Percentiles rank a stretch among this genome's conserved stretches.
Evolutionary conservation across 73 alveolate species (phyloP).

Genomic region (Halteria grandinella): DNA sequence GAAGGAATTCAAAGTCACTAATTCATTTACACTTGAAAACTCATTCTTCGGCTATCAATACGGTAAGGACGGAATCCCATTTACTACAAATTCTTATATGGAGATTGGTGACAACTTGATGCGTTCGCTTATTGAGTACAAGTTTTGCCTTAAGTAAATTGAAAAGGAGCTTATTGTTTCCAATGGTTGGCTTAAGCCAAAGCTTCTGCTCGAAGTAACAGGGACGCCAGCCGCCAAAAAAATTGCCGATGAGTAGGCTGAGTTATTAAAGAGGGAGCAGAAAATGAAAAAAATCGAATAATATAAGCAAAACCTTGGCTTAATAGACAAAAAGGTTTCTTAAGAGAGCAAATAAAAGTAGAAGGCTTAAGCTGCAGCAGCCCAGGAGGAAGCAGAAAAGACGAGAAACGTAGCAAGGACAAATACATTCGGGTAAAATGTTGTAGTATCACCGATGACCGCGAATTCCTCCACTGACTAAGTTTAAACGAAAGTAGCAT

Average conservation of each 20-base stretch:
- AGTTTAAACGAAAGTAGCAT: background rate
- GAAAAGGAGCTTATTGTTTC: conserved; percentile 45
- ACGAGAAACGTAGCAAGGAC: conserved; percentile 22
- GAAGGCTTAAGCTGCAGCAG: background rate
- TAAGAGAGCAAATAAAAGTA: background rate
- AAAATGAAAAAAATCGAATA: conserved; percentile 46
- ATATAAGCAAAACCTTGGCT: conserved; percentile 17
- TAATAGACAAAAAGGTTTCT: background rate
- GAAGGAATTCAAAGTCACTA: conserved; percentile 67
- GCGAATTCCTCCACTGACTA: background rate
- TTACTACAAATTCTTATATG: background rate
- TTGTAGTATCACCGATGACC: background rate
- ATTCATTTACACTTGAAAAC: conserved; percentile 71
- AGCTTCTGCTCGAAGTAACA: conserved; percentile 43
- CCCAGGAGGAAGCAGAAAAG: conserved; percentile 15
- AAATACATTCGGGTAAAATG: background rate
- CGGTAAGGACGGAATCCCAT: conserved; percentile 41
- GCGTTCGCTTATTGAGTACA: conserved; percentile 14
- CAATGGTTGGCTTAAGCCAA: conserved; percentile 62
- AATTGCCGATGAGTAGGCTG: conserved; percentile 20
- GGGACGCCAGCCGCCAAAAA: conserved; percentile 65
- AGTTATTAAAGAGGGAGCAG: conserved; percentile 28
- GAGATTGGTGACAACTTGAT: conserved; percentile 41
- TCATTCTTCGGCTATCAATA: conserved; percentile 51
- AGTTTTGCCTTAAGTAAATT: conserved; percentile 11